Conservation (phyloP, 2,329 filamentous ascomycete genomes). For the Decorospora gaudefroyi region DNA sequence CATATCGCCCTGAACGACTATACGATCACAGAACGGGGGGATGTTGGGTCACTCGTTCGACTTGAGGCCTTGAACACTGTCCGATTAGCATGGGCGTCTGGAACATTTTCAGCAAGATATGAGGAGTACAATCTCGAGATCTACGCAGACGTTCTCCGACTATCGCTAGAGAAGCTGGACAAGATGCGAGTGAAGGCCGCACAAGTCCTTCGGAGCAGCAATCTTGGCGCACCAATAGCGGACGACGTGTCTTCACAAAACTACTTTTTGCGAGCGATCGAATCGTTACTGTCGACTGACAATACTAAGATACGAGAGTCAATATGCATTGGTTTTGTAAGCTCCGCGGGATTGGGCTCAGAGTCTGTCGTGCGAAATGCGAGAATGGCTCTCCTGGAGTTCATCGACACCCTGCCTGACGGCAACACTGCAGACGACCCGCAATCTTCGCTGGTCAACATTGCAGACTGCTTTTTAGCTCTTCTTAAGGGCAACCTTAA, state of each 20-base stretch:
- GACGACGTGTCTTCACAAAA: constrained; percentile 60
- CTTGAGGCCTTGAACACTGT: constrained; percentile 75
- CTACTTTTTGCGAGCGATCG: constrained; percentile 63
- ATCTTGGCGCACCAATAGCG: constrained; percentile 7
- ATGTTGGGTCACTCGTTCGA: constrained; percentile 85
- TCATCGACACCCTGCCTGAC: constrained; percentile 36
- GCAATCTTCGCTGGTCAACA: constrained; percentile 30
- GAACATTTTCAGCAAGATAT: constrained; percentile 20
- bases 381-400: constrained; percentile 64
- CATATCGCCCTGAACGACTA: constrained; percentile 75
- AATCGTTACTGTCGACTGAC: constrained; percentile 19
- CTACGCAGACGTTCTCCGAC: constrained; percentile 60
- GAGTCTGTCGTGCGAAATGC: constrained; percentile 74
- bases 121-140: constrained; percentile 24
- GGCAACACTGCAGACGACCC: neutral
- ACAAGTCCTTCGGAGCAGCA: constrained; percentile 18
- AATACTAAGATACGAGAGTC: constrained; percentile 34
- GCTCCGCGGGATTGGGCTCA: constrained; percentile 76
- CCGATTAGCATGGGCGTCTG: constrained; percentile 50
- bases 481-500: constrained; percentile 39
- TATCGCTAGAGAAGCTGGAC: constrained; percentile 88
- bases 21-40: constrained; percentile 84
- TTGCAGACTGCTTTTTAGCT: constrained; percentile 33
- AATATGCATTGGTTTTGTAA: constrained; percentile 69
- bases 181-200: constrained; percentile 65